Conservation (phyloP, 345 rosid genomes). For the Eucalyptus albens region DNA sequence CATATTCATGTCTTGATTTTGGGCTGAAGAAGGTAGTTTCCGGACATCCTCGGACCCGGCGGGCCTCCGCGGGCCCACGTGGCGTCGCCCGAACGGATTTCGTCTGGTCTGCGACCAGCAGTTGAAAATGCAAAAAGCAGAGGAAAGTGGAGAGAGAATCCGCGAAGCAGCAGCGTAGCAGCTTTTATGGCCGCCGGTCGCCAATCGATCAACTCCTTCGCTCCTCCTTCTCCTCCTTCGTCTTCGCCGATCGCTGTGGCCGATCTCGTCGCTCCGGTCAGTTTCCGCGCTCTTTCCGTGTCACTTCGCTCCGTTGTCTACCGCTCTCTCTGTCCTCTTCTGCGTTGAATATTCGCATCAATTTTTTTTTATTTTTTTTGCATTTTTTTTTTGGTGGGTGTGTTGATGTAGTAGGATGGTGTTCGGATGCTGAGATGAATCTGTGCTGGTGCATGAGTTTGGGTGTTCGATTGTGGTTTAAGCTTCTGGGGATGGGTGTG, state of each 20-base stretch:
- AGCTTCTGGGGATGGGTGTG: not conserved
- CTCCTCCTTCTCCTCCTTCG: not conserved
- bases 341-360: not conserved
- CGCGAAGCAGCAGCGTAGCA: not conserved
- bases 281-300: not conserved
- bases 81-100: not conserved
- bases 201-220: not conserved
- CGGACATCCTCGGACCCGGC: not conserved
- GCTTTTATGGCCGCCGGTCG: not conserved
- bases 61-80: not conserved
- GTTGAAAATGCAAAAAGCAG: not conserved
- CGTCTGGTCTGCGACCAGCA: not conserved
- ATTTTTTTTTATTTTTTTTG: not conserved
- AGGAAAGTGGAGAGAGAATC: not conserved
- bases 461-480: not conserved
- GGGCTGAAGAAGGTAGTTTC: not conserved
- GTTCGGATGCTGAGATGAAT: not conserved
- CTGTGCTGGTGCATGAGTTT: not conserved
- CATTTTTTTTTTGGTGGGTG: not conserved
- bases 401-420: not conserved
- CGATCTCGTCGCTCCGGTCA: not conserved
- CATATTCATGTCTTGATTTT: not conserved
- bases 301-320: not conserved
- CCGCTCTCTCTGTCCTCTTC: not conserved
- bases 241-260: not conserved